Conservation (phyloP, 2,329 filamentous ascomycete genomes). For the Cladosporium oxysporum region DNA sequence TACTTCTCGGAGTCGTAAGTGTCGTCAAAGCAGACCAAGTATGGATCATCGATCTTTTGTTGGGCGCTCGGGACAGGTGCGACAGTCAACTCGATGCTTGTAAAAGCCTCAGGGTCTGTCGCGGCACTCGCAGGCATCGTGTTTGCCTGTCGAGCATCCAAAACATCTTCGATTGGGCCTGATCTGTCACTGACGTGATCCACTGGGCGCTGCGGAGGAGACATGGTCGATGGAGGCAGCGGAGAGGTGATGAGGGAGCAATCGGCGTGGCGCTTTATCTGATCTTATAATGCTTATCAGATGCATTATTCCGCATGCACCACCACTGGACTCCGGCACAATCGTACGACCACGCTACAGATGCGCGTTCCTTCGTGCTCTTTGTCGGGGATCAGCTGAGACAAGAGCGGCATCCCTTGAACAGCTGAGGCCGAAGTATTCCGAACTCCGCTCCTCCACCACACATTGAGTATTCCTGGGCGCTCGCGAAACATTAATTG, state of each 20-base stretch:
- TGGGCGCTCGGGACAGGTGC: too few relatives aligned
- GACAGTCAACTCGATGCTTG: background rate
- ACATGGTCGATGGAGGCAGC: background rate
- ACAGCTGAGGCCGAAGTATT: background rate
- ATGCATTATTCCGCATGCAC: background rate
- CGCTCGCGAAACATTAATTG: too few relatives aligned
- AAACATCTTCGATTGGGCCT: too few relatives aligned
- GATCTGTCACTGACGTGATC: too few relatives aligned
- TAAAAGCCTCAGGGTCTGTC: background rate
- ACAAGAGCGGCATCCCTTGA: background rate
- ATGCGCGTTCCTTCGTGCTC: background rate
- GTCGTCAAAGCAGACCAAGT: slow-evolving; percentile 2
- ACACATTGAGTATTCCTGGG: too few relatives aligned
- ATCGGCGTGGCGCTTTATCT: background rate
- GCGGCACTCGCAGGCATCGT: background rate
- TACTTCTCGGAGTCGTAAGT: background rate
- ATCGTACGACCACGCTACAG: background rate
- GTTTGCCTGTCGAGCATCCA: too few relatives aligned
- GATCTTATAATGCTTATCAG: background rate
- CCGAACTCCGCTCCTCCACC: background rate
- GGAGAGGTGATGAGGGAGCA: background rate
- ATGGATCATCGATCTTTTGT: background rate
- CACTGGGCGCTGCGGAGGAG: background rate
- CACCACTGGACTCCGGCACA: background rate
- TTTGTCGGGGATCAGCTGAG: background rate